Evolutionary conservation across 129 eudicot genomes (phyloP).

Genomic region (sunflower (Helianthus annuus)): HanXRQr2.0-SUNRISE NC_035446.2:138798415-138798914

Average conservation of each 20-base stretch:
- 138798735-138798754: slow-evolving; percentile 80
- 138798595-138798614: slow-evolving; percentile 84
- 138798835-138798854: slow-evolving; percentile 92
- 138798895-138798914: slow-evolving; percentile 54
- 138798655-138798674: neutral
- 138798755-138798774: slow-evolving; percentile 69
- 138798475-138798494: neutral
- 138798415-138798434: slow-evolving; percentile 63
- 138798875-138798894: slow-evolving; percentile 71
- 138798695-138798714: slow-evolving; percentile 94
- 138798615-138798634: slow-evolving; percentile 25
- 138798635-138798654: neutral
- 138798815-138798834: slow-evolving; percentile 81
- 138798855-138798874: slow-evolving; percentile 68
- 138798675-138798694: slow-evolving; percentile 16
- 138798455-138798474: neutral
- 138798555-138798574: slow-evolving; percentile 72
- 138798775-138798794: slow-evolving; percentile 78
- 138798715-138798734: slow-evolving; percentile 85
- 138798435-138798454: slow-evolving; percentile 51
- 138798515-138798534: slow-evolving; percentile 66
- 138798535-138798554: slow-evolving; percentile 86
- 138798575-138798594: slow-evolving; percentile 98
- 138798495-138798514: neutral
- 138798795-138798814: slow-evolving; percentile 89